These are phyloP conservation scores for Cutaneotrichosporon daszewskae DNA, from an alignment of 1,284 basidiomycete genomes.

Conservation along the genomic window DNA sequence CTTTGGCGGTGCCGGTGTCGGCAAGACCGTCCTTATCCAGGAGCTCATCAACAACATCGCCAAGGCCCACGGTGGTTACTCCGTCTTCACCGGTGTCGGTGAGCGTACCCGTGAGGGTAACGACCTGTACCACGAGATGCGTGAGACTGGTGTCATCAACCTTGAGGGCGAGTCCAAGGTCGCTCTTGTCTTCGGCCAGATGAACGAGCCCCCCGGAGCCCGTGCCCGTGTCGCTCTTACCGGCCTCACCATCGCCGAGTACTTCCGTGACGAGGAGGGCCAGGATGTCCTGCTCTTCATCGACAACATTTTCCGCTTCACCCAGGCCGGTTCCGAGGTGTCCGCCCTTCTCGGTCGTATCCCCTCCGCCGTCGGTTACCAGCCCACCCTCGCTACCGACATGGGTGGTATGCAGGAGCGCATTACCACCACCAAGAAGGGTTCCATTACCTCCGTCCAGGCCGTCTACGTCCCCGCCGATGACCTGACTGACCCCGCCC, in stretches of 20 bases:
- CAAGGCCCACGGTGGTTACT: constrained; percentile 99
- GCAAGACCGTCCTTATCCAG: constrained; percentile 94
- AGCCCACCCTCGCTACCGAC: constrained; percentile 97
- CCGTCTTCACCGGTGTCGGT: constrained; percentile 95
- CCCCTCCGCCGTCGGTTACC: constrained; percentile 99
- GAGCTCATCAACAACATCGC: constrained; percentile 99
- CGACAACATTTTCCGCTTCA: constrained; percentile 99
- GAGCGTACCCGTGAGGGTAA: constrained; percentile 99
- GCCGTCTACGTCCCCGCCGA: constrained; percentile 99
- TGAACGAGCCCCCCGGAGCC: constrained; percentile 99
- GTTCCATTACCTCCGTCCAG: constrained; percentile 98
- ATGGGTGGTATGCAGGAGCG: constrained; percentile 99
- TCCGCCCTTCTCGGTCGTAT: constrained; percentile 99
- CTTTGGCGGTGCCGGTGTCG: constrained; percentile 99
- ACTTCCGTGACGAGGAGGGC: constrained; percentile 99
- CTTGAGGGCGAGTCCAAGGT: constrained; percentile 98
- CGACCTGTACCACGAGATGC: constrained; percentile 99
- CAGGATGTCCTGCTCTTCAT: constrained; percentile 99
- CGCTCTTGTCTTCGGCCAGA: constrained; percentile 99
- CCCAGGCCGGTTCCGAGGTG: constrained; percentile 99
- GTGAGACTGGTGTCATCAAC: constrained; percentile 99
- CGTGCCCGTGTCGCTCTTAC: constrained; percentile 99
- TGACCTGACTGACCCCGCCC: constrained; percentile 99
- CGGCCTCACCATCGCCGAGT: constrained; percentile 97
- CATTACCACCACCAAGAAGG: constrained; percentile 99